A percentile compares a stretch with the other conserved stretches of the same genome.
Conservation (phyloP, 495 filamentous ascomycete genomes). For the Podospora pseudopauciseta region DNA sequence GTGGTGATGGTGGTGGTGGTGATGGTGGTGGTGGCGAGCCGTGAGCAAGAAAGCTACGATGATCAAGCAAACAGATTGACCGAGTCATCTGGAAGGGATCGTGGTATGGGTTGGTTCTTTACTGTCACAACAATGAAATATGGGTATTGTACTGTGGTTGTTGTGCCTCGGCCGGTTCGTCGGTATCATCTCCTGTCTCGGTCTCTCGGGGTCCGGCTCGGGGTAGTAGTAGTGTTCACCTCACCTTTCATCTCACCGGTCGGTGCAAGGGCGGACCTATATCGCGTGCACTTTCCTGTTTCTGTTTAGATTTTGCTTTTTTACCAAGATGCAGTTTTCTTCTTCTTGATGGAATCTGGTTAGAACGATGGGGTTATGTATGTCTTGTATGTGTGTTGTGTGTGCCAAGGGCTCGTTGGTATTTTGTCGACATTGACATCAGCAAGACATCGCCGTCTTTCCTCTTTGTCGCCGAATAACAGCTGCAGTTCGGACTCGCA, state of each 20-base stretch:
- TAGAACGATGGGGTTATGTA: not conserved
- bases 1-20: too few species aligned
- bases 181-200: not conserved
- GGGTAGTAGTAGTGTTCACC: not conserved
- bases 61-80: not conserved
- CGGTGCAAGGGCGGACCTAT: not conserved
- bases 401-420: not conserved
- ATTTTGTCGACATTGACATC: not conserved
- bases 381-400: not conserved
- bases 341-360: not conserved
- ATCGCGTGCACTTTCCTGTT: not conserved
- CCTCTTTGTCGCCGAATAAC: not conserved
- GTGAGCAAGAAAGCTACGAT: not conserved
- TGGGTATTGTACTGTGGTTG: not conserved
- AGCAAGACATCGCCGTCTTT: not conserved
- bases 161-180: not conserved
- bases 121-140: not conserved
- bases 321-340: not conserved
- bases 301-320: not conserved
- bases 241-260: not conserved
- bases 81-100: too few species aligned
- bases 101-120: too few species aligned
- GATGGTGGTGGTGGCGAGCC: not conserved
- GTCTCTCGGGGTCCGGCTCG: not conserved
- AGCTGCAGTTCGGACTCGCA: not conserved